A percentile compares a stretch with the other conserved stretches of the same genome.
Evolutionary conservation across 2,329 filamentous ascomycete species (phyloP).

Genomic region (Fusarium xylarioides): DNA sequence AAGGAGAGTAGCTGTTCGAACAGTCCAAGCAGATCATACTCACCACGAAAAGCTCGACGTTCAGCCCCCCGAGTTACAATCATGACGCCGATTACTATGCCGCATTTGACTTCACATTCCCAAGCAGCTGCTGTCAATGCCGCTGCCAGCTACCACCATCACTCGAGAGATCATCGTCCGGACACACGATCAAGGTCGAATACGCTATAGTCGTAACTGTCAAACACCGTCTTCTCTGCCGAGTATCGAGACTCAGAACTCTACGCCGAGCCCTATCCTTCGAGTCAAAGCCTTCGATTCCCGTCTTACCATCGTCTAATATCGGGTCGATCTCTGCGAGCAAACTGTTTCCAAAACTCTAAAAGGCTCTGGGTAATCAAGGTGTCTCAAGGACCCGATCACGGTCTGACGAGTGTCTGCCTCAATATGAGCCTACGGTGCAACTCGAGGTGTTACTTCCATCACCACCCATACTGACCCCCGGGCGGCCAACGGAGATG

Average conservation of each 20-base stretch:
- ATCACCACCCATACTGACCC: neutral
- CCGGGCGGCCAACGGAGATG: fast-evolving
- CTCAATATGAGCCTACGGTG: neutral
- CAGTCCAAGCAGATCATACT: neutral
- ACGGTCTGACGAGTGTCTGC: neutral
- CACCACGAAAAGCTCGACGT: neutral
- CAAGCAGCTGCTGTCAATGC: neutral
- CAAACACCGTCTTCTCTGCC: neutral
- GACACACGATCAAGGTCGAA: neutral
- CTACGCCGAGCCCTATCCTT: neutral
- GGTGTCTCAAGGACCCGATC: neutral
- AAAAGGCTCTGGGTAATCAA: neutral
- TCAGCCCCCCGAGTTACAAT: fast-evolving
- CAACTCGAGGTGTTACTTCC: neutral
- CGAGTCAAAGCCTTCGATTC: neutral
- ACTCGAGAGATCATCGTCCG: neutral
- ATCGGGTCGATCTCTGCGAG: neutral
- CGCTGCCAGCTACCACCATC: neutral
- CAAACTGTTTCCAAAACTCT: neutral
- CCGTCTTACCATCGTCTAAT: neutral
- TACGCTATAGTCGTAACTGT: neutral
- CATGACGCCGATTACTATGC: neutral
- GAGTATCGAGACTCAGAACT: neutral
- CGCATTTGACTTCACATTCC: neutral
- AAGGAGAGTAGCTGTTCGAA: neutral